Evolutionary conservation across 1,284 basidiomycete species (phyloP).

Genomic region (Leccinum proximum): DNA sequence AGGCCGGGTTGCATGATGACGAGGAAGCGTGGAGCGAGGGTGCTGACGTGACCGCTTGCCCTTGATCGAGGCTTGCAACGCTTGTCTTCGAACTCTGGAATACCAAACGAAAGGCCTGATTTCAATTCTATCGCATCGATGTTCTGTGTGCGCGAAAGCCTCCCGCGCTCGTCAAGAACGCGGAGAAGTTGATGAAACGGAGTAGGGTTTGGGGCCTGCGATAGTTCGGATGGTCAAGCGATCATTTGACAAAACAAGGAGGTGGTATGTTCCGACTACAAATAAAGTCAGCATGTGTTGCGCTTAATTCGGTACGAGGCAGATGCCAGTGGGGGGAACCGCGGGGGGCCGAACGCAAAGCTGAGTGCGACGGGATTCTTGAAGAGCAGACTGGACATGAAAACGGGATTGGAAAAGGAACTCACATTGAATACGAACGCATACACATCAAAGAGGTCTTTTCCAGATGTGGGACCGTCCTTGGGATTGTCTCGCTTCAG

Average conservation of each 20-base stretch:
- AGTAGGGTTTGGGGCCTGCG: conserved; percentile 76
- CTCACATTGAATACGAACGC: conserved; percentile 84
- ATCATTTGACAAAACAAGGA: conserved; percentile 90
- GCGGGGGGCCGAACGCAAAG: neutral
- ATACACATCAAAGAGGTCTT: conserved; percentile 81
- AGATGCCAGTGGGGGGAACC: neutral
- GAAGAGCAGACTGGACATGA: conserved; percentile 1
- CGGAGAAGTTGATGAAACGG: conserved; percentile 81
- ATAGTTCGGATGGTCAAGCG: conserved; percentile 65
- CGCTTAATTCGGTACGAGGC: conserved; percentile 4
- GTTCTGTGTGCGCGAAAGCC: conserved; percentile 89
- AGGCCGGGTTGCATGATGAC: too few species aligned
- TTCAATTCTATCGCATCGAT: conserved; percentile 90
- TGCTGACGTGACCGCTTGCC: conserved; percentile 21
- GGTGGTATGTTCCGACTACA: conserved; percentile 69
- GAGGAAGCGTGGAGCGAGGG: too few species aligned
- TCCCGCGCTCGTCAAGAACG: conserved; percentile 71
- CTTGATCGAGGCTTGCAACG: conserved; percentile 47
- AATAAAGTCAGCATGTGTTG: conserved; percentile 17
- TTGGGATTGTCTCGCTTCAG: conserved; percentile 78
- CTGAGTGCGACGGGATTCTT: neutral
- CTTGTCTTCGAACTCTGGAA: conserved; percentile 59
- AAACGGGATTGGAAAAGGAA: conserved; percentile 14
- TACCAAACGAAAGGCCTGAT: conserved; percentile 77
- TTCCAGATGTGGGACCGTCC: conserved; percentile 71